phyloP scores from a whole-genome alignment of 2,329 filamentous ascomycete species.

The Fragosphaeria purpurea region DNA sequence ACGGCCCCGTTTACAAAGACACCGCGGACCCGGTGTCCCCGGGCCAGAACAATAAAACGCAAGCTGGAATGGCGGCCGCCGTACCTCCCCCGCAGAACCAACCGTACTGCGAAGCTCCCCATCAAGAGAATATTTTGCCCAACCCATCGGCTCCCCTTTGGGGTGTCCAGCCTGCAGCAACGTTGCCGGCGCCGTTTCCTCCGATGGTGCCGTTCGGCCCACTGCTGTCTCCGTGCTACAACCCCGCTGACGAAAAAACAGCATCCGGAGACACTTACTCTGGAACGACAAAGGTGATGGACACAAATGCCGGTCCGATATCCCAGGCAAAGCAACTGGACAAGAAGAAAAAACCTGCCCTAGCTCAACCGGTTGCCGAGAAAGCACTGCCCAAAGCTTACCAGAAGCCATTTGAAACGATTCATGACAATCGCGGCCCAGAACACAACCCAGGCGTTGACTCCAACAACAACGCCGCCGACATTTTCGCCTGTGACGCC shows the following conservation, averaged over 20 bases:
- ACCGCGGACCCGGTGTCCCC: conserved; percentile 37
- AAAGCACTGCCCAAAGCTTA: too few species aligned
- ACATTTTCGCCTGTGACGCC: conserved; percentile 1
- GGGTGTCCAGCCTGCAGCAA: background rate
- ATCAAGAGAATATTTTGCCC: background rate
- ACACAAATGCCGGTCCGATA: too few species aligned
- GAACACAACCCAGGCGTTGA: conserved; percentile 22
- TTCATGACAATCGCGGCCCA: conserved; percentile 23
- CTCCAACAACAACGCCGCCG: conserved; percentile 7
- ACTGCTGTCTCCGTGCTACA: too few species aligned
- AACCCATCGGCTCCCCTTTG: background rate
- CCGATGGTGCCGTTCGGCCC: too few species aligned
- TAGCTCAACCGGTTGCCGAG: too few species aligned
- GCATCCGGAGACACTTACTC: too few species aligned
- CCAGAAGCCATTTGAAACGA: background rate
- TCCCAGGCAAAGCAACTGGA: too few species aligned
- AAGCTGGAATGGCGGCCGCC: conserved; percentile 27
- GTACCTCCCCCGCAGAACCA: conserved; percentile 33
- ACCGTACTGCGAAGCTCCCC: conserved; percentile 25
- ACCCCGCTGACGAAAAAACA: too few species aligned
- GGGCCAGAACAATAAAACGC: conserved; percentile 19
- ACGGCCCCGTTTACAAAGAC: conserved; percentile 47
- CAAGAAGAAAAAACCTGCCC: too few species aligned
- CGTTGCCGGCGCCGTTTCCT: too few species aligned
- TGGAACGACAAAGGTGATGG: too few species aligned